Base-by-base conservation (phyloP, 2,329 filamentous ascomycete species). In the Hyphodiscus sp. region DNA sequence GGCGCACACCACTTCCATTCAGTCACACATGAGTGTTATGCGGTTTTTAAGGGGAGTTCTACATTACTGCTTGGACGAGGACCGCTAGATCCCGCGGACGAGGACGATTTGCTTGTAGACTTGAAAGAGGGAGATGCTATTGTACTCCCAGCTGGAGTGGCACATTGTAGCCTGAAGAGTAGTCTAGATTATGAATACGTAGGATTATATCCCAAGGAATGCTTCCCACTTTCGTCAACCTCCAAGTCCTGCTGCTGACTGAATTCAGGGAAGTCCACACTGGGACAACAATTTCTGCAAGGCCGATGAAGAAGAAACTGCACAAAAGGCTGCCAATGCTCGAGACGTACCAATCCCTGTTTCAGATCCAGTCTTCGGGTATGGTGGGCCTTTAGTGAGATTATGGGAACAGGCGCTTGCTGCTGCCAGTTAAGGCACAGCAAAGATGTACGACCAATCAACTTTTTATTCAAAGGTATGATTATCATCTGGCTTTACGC, bases 1-100 rank as follows among this genome's bases (percentile, higher is more conserved):
- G 20, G 49, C 10, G 51, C 55, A 15, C 59, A 61, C 51, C 59
- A 61, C 41, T 70, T 69, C 52, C 69, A 71, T 57, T 65, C 65
- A 20, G 69, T 70, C 20, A 68, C 67, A 2, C 68, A 71, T 58
- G 68, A 71, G 58, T 70, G 68, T 53, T 71, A 71, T 54, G 68
- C 68, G 19, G 58, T 67, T 10, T 63, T 67, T 45, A 63, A 57
- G 42, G 68, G 66, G 16, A 58, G 58, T 19, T 66, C 65, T 33
- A 56, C 54, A 33, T 49, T 68, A 16, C 53, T 66, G 41, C 57
- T 71, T n/a, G 69, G 68, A 6, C 60, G 64, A 19, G 68, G 67
- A 42, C 59, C 57, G 10, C 43, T 59, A 2, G 63, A 65, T 45
- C 59, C 63, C 1, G 50, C 49, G 20, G 38, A 19, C 6, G 41